phyloP scores from a whole-genome alignment of 2,329 filamentous ascomycete species.

The Fusarium praegraminearum region DNA sequence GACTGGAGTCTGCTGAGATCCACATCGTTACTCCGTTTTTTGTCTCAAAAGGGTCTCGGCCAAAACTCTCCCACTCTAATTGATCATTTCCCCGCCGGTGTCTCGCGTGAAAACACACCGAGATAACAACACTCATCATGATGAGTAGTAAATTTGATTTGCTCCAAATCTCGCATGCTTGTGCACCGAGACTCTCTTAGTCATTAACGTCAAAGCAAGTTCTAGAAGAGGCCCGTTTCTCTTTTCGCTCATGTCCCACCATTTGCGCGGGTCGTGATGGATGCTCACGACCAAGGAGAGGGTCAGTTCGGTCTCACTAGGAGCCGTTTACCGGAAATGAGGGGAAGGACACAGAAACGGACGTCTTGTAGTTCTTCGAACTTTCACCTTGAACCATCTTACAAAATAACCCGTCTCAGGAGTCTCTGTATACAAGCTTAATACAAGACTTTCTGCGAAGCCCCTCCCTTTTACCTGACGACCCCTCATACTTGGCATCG shows the following conservation, averaged over 20 bases:
- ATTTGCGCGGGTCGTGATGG: constrained; percentile 37
- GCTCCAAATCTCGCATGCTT: constrained; percentile 13
- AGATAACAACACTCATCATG: constrained; percentile 29
- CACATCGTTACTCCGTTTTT: neutral
- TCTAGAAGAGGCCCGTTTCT: constrained; percentile 13
- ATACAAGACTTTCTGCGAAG: neutral
- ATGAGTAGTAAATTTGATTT: constrained; percentile 14
- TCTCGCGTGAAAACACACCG: constrained; percentile 45
- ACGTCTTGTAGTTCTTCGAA: neutral
- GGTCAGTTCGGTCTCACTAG: constrained; percentile 39
- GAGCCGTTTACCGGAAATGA: constrained; percentile 36
- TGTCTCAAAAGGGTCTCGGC: neutral
- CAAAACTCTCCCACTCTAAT: constrained; percentile 11
- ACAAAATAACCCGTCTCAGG: neutral
- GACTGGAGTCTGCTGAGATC: neutral
- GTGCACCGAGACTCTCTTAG: constrained; percentile 16
- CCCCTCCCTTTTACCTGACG: neutral
- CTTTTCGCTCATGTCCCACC: constrained; percentile 26
- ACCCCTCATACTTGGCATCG: constrained; percentile 6
- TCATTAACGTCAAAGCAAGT: neutral
- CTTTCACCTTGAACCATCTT: neutral
- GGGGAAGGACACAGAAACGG: constrained; percentile 12
- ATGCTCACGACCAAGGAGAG: constrained; percentile 28
- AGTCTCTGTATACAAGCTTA: neutral
- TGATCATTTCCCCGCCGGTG: constrained; percentile 37